Base-by-base conservation (phyloP, 441 rosid species). In the Syzygium malaccense region DNA sequence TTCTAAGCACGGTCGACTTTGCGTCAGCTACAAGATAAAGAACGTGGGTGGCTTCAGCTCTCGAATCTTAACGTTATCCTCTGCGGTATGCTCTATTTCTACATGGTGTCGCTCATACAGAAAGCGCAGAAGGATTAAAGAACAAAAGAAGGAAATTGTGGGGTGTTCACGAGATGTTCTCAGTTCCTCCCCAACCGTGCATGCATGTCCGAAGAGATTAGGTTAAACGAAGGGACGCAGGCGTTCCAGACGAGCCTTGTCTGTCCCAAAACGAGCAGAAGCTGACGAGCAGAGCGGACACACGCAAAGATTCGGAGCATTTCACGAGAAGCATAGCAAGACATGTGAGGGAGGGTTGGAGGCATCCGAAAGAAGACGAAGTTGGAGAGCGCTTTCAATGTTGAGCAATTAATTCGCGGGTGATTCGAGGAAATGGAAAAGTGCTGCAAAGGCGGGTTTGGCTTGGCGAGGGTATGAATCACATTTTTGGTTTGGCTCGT, bases 91-190 rank as follows among this genome's bases (percentile, higher is more conserved):
- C 28, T 10, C 13, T 45, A 20, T 37, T 71, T 20, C 80, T 71
- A 37, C 5, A 33, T 20, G 20, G 80, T 0, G 2, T 37, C 15
- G 49, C n/a, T 75, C n/a, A 9, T 12, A 41, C 51, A 0, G 13
- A 41, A 37, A 75, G 6, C 11, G 83, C 83, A 12, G 83, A 75
- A 75, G 41, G 53, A 3, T 26, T 4, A 41, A 14, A 0, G 51
- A 75, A 37, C 8, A 19, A 23, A 6, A 60, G 41, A 75, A 25
- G 83, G 51, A 23, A 75, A 75, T 13, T 4, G 3, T 0, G 53
- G 18, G 51, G 1, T 2, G 53, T 41, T 75, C 83, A 3, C 75
- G 37, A 30, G 75, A 64, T 48, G 51, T 41, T 2, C 53, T 48
- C 83, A 14, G 83, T 48, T 75, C 83, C 41, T 41, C 83, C 1